Conservation (phyloP, 495 filamentous ascomycete genomes). For the Lophiotrema nucula region DNA sequence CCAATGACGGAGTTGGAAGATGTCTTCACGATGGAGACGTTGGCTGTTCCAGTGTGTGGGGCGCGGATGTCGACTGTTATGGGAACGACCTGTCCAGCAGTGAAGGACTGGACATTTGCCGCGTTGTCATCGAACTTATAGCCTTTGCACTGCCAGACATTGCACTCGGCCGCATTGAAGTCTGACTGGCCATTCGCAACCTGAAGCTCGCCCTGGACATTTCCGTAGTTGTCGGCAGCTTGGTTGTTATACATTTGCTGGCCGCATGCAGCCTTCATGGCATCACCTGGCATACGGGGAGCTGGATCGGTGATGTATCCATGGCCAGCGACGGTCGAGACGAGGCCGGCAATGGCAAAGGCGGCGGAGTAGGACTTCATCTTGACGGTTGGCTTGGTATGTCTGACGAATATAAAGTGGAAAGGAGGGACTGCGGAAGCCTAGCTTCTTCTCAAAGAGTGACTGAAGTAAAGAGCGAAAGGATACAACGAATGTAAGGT, state of each 20-base stretch:
- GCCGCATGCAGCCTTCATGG: slow-evolving; percentile 62
- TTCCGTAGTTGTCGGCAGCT: slow-evolving; percentile 62
- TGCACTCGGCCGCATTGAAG: slow-evolving; percentile 59
- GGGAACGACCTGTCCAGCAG: slow-evolving; percentile 57
- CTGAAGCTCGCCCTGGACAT: slow-evolving; percentile 66
- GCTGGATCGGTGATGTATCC: slow-evolving; percentile 60
- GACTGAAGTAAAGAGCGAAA: slow-evolving; percentile 13
- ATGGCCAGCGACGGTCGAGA: slow-evolving; percentile 57
- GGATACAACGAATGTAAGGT: slow-evolving; percentile 26
- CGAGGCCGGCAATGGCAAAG: slow-evolving; percentile 48
- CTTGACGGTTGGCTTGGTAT: not conserved
- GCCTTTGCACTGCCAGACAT: slow-evolving; percentile 70
- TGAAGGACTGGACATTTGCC: slow-evolving; percentile 62
- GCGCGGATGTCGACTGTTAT: slow-evolving; percentile 61
- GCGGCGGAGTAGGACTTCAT: slow-evolving; percentile 26
- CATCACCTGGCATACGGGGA: slow-evolving; percentile 59
- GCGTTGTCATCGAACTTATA: slow-evolving; percentile 70
- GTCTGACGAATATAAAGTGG: not conserved
- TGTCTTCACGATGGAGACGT: slow-evolving; percentile 68
- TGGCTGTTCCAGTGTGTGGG: slow-evolving; percentile 64
- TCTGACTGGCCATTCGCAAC: slow-evolving; percentile 53
- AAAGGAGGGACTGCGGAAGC: not conserved
- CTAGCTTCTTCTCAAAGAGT: slow-evolving; percentile 20
- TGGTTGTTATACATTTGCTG: slow-evolving; percentile 61
- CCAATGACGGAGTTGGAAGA: slow-evolving; percentile 58